Conservation (phyloP, 2,329 filamentous ascomycete species). For the Nemania sp. region DNA sequence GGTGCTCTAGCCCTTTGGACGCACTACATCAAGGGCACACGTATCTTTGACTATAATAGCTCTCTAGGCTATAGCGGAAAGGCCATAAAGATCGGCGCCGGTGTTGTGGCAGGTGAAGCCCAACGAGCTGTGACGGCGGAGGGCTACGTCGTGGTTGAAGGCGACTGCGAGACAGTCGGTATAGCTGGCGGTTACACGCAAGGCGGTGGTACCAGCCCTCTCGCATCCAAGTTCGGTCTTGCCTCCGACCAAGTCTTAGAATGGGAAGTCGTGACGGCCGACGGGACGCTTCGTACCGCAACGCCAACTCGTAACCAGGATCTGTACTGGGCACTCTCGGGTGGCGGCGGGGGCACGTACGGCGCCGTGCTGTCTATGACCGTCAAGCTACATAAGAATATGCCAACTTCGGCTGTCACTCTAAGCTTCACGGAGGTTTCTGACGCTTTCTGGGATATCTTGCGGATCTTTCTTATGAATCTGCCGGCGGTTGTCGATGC, state of each 20-base stretch:
- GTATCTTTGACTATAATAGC: conserved; percentile 41
- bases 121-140: conserved; percentile 25
- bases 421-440: conserved; percentile 1
- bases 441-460: neutral
- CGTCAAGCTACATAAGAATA: conserved; percentile 52
- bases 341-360: conserved; percentile 63
- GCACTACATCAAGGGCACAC: conserved; percentile 6
- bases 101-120: conserved; percentile 3
- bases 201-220: conserved; percentile 60
- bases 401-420: conserved; percentile 45
- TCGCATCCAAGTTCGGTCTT: conserved; percentile 58
- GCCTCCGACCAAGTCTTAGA: conserved; percentile 58
- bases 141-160: conserved; percentile 36
- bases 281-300: conserved; percentile 52
- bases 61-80: conserved; percentile 2
- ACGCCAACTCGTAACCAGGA: conserved; percentile 53
- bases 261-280: conserved; percentile 58
- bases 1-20: conserved; percentile 11
- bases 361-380: conserved; percentile 61
- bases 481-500: conserved; percentile 10
- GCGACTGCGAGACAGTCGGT: conserved; percentile 11
- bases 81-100: conserved; percentile 10
- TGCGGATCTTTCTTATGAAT: conserved; percentile 4
- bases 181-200: conserved; percentile 11
- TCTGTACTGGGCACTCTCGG: conserved; percentile 65